Evolutionary conservation across 2,329 filamentous ascomycete species (phyloP).

Genomic region (Diaporthe vexans): DNA sequence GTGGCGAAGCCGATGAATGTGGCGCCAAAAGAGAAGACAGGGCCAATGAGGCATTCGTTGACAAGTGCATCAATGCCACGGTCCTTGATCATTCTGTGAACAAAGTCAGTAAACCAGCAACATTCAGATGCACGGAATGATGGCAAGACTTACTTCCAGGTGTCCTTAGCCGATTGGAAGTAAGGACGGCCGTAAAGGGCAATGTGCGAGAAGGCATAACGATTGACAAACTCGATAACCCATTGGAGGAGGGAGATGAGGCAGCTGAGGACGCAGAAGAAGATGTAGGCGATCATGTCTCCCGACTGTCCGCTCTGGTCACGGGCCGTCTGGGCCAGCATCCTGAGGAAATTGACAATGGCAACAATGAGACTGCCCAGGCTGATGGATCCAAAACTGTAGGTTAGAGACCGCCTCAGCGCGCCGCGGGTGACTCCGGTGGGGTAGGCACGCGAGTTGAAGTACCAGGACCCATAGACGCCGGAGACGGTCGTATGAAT

Average conservation of each 20-base stretch:
- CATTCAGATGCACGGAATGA: neutral
- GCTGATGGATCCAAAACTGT: slow-evolving; percentile 92
- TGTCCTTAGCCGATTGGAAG: slow-evolving; percentile 87
- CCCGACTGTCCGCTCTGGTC: slow-evolving; percentile 75
- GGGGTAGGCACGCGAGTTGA: slow-evolving; percentile 78
- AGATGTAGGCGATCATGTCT: slow-evolving; percentile 74
- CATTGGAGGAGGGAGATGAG: slow-evolving; percentile 85
- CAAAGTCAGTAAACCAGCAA: slow-evolving; percentile 8
- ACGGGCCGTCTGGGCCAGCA: slow-evolving; percentile 84
- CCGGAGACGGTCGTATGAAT: slow-evolving; percentile 90
- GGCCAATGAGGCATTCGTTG: slow-evolving; percentile 87
- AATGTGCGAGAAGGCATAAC: slow-evolving; percentile 93
- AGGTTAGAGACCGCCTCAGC: slow-evolving; percentile 84
- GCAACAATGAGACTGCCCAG: slow-evolving; percentile 89
- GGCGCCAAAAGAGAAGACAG: slow-evolving; percentile 81
- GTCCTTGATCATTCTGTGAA: slow-evolving; percentile 83
- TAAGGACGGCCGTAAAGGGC: slow-evolving; percentile 93
- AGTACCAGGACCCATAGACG: slow-evolving; percentile 95
- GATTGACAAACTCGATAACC: slow-evolving; percentile 90
- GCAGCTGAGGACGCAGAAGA: slow-evolving; percentile 84
- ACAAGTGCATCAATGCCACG: slow-evolving; percentile 91
- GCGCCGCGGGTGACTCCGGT: slow-evolving; percentile 86
- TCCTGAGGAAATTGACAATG: slow-evolving; percentile 86
- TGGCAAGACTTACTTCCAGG: slow-evolving; percentile 72
- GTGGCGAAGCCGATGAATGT: slow-evolving; percentile 88